phyloP scores from a whole-genome alignment of 1,284 basidiomycete species.

The Rugosomyces carneus region DNA sequence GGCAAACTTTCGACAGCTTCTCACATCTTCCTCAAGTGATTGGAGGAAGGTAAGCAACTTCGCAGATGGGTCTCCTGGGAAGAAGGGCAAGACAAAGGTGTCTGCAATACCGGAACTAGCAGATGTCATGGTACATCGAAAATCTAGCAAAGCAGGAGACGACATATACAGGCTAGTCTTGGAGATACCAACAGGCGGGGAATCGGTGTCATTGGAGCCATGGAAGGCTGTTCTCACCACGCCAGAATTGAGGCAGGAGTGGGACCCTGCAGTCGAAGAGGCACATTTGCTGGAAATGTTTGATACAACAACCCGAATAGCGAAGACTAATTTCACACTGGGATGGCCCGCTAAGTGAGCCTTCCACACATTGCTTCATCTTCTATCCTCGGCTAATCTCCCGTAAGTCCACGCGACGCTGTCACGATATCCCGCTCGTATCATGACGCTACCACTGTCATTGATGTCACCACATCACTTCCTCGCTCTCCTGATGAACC shows the following conservation, averaged over 20 bases:
- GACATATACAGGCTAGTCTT: conserved; percentile 78
- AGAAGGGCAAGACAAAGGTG: conserved; percentile 56
- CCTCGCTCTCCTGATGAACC: conserved; percentile 92
- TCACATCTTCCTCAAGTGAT: conserved; percentile 57
- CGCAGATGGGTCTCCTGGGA: conserved; percentile 35
- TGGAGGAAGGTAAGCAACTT: conserved; percentile 65
- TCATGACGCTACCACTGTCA: conserved; percentile 75
- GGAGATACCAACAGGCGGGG: conserved; percentile 66
- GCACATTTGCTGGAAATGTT: conserved; percentile 82
- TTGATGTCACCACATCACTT: conserved; percentile 93
- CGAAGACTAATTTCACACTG: conserved; percentile 84
- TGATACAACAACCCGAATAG: conserved; percentile 80
- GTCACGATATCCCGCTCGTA: conserved; percentile 87
- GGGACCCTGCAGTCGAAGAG: conserved; percentile 91
- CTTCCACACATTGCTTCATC: conserved; percentile 1
- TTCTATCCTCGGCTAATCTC: not conserved
- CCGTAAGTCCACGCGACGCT: conserved; percentile 78
- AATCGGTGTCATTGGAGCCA: conserved; percentile 61
- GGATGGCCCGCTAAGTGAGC: conserved; percentile 96
- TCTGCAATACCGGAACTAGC: conserved; percentile 48
- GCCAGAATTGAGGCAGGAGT: conserved; percentile 80
- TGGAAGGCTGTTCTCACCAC: conserved; percentile 83
- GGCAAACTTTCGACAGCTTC: conserved; percentile 59
- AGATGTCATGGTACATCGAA: conserved; percentile 69
- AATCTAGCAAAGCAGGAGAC: conserved; percentile 59